Conservation (phyloP, 2,329 filamentous ascomycete species). For the Paramyrothecium roridum region DNA sequence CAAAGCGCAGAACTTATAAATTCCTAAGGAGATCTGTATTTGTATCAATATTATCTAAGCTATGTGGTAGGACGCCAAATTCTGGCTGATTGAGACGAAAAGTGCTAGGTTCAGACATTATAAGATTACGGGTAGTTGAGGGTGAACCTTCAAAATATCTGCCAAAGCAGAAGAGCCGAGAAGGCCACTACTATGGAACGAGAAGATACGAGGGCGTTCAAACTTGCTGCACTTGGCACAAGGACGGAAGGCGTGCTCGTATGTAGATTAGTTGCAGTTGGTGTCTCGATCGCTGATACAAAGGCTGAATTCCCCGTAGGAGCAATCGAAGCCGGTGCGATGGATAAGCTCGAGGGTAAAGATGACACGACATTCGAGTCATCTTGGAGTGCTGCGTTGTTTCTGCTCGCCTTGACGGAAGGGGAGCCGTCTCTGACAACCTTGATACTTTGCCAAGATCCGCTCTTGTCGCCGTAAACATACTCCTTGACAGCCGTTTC, state of each 20-base stretch:
- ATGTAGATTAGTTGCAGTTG: too few relatives aligned
- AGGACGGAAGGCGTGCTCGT: too few relatives aligned
- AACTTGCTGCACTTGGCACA: not conserved
- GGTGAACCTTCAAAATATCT: not conserved
- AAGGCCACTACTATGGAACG: not conserved
- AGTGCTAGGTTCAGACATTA: not conserved
- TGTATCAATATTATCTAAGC: not conserved
- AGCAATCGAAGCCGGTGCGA: too few relatives aligned
- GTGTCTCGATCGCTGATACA: too few relatives aligned
- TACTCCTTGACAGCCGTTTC: constrained; percentile 36
- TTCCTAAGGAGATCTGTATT: not conserved
- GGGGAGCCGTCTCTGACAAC: constrained; percentile 11
- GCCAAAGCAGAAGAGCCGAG: not conserved
- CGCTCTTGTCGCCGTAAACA: constrained; percentile 36
- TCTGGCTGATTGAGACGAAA: not conserved
- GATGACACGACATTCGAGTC: too few relatives aligned
- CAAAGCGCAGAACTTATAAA: not conserved
- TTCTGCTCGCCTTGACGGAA: too few relatives aligned
- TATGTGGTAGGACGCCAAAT: not conserved
- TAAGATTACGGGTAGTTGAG: not conserved
- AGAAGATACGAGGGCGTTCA: not conserved
- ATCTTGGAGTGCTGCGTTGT: too few relatives aligned
- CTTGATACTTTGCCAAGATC: constrained; percentile 39
- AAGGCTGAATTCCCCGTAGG: too few relatives aligned
- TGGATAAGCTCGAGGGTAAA: too few relatives aligned